Evolutionary conservation across 78 protist species (phyloP).

Genomic region (Cavenderia fasciculata): DNA sequence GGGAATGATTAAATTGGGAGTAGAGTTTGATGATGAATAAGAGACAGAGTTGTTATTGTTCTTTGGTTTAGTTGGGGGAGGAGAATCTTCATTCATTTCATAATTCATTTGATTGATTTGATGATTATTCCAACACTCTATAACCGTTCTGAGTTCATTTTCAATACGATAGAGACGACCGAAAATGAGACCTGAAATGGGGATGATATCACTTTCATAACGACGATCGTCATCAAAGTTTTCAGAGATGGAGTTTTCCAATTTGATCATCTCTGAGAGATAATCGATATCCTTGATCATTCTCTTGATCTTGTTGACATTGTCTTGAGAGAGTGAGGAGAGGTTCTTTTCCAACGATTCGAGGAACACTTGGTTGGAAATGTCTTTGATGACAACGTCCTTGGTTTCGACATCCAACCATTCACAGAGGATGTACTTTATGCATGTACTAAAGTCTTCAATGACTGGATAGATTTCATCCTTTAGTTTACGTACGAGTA

Average conservation of each 20-base stretch:
- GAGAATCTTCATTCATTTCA: too few relatives aligned
- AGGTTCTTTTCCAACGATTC: background rate
- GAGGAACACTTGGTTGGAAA: background rate
- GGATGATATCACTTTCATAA: conserved; percentile 27
- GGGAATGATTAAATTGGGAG: background rate
- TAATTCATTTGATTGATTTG: too few relatives aligned
- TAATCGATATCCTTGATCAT: conserved; percentile 62
- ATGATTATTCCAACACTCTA: conserved; percentile 49
- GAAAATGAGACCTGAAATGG: conserved; percentile 43
- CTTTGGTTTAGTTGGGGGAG: background rate
- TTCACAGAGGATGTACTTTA: conserved; percentile 13
- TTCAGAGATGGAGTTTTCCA: conserved; percentile 14
- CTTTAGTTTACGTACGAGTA: background rate
- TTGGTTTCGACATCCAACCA: conserved; percentile 20
- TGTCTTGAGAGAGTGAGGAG: conserved; percentile 12
- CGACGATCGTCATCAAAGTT: conserved; percentile 5
- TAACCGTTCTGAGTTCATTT: conserved; percentile 38
- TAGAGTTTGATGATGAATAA: background rate
- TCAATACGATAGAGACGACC: conserved; percentile 58
- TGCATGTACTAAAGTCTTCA: conserved; percentile 21
- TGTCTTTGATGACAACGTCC: background rate
- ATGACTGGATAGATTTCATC: conserved; percentile 51
- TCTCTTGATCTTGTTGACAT: conserved; percentile 36
- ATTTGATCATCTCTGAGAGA: conserved; percentile 27
- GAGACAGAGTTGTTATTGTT: background rate